Evolutionary conservation across 192 early-diverging fungal species (phyloP), one percentile per base, ranked within the genome.

Genomic region (Chytriomyces confervae): DNA sequence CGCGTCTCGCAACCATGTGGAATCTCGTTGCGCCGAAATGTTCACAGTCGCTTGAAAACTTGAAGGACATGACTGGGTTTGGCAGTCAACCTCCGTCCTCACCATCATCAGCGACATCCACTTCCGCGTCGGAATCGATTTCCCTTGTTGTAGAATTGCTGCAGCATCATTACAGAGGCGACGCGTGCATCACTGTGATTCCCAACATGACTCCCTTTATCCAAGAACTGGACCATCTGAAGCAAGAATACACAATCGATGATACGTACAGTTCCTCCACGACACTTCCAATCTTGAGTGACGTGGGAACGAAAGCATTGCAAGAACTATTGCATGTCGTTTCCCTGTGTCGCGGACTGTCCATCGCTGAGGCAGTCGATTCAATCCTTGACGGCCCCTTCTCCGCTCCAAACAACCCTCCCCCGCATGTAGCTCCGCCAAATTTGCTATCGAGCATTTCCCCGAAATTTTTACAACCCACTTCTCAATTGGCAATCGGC

Each of bases 121-220:
- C 53, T 27, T 23, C 78, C 9, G 10, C 78, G 13, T 10, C 27
- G 9, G 78, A 79, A 72, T 18, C 13, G 0, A 79, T 79, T 48
- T 70, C 47, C 45, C 80, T 84, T 23, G 49, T 82, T 0, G 51
- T 61, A 0, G 80, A 84, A 27, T 57, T 84, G 23, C 70, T 84
- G 24, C 45, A 75, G 18, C 65, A 77, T 50, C 83, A 84, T 51
- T 81, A 66, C 46, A 7, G 46, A 7, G 80, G 83, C 44, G 70
- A 72, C 23, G 76, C 77, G 5, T 51, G 72, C 50, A 50, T 78
- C 11, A 57, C 51, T 20, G 77, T 79, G 13, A 63, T 84, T 24
- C 83, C 83, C n/a, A 70, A 65, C 20, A 57, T 82, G 13, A 46
- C 46, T 29, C 83, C 83, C 16, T 79, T 81, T 49, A 29, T 84